phyloP scores from a whole-genome alignment of 208 protist genomes.

The Acanthamoeba royreba region DNA sequence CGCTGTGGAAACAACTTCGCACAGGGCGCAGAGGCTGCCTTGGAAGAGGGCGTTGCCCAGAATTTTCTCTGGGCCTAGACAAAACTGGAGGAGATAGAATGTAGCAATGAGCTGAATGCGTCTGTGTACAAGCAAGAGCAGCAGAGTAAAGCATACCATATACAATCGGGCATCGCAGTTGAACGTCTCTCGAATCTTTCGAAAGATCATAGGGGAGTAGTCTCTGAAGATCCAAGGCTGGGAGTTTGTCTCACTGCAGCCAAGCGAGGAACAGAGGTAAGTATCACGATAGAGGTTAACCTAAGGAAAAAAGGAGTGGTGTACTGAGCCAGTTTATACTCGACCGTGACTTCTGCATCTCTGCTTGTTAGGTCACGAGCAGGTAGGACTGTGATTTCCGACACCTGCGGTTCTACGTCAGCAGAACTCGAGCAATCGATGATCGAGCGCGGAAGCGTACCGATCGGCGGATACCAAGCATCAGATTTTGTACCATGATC shows the following conservation, averaged over 20 bases:
- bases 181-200: conserved; percentile 33
- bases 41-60: conserved; percentile 47
- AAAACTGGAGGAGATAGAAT: conserved; percentile 25
- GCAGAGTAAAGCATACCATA: not conserved
- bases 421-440: no score
- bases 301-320: not conserved
- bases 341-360: not conserved
- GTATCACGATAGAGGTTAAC: not conserved
- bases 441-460: not conserved
- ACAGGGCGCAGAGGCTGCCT: conserved; percentile 45
- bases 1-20: conserved; percentile 50
- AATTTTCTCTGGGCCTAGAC: conserved; percentile 43
- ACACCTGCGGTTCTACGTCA: no score
- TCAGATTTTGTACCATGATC: conserved; percentile 43
- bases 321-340: conserved; percentile 47
- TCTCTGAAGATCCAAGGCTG: conserved; percentile 35
- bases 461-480: conserved; percentile 41
- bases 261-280: not conserved
- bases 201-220: conserved; percentile 40
- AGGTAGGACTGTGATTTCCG: conserved; percentile 15
- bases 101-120: not conserved
- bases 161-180: conserved; percentile 10
- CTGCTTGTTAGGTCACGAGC: not conserved
- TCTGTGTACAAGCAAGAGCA: not conserved
- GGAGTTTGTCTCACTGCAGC: not conserved